Percentiles rank a stretch among this genome's conserved stretches.
phyloP scores from a whole-genome alignment of 768 basidiomycete genomes.

The Lepiota brunneoincarnata region DNA sequence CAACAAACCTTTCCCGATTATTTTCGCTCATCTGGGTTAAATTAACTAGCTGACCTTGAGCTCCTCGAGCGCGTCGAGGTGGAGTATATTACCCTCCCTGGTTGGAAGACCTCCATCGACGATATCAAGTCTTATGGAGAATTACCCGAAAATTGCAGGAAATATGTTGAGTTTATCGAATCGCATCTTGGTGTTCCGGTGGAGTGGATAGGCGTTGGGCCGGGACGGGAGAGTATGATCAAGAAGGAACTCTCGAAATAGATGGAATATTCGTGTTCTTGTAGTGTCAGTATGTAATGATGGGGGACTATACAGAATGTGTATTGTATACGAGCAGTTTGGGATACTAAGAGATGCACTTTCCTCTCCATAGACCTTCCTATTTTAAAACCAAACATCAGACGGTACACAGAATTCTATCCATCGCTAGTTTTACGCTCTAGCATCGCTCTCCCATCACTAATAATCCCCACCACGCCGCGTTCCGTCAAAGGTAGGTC shows the following conservation, averaged over 20 bases:
- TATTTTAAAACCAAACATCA: too few species aligned
- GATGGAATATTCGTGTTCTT: neutral
- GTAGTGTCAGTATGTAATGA: too few species aligned
- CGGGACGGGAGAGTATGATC: slow-evolving; percentile 78
- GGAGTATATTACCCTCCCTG: slow-evolving; percentile 83
- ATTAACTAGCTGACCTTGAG: slow-evolving; percentile 76
- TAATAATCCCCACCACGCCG: too few species aligned
- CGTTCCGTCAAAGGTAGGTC: too few species aligned
- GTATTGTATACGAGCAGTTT: too few species aligned
- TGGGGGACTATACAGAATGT: too few species aligned
- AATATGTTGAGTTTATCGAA: slow-evolving; percentile 88
- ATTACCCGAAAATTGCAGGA: slow-evolving; percentile 81
- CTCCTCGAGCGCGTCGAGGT: slow-evolving; percentile 78
- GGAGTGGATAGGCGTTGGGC: slow-evolving; percentile 93
- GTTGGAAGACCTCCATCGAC: slow-evolving; percentile 84
- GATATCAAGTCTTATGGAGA: slow-evolving; percentile 59
- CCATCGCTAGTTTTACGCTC: too few species aligned
- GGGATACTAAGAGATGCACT: too few species aligned
- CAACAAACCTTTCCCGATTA: neutral
- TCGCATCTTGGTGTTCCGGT: slow-evolving; percentile 66
- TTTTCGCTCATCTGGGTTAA: neutral
- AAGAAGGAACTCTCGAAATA: slow-evolving; percentile 17
- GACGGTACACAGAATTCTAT: too few species aligned
- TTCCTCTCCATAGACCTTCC: too few species aligned
- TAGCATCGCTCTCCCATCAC: too few species aligned